A percentile compares a stretch with the other conserved stretches of the same genome.
Evolutionary conservation across 1,284 basidiomycete genomes (phyloP).

Genomic region (Apiotrichum montevideense): DNA sequence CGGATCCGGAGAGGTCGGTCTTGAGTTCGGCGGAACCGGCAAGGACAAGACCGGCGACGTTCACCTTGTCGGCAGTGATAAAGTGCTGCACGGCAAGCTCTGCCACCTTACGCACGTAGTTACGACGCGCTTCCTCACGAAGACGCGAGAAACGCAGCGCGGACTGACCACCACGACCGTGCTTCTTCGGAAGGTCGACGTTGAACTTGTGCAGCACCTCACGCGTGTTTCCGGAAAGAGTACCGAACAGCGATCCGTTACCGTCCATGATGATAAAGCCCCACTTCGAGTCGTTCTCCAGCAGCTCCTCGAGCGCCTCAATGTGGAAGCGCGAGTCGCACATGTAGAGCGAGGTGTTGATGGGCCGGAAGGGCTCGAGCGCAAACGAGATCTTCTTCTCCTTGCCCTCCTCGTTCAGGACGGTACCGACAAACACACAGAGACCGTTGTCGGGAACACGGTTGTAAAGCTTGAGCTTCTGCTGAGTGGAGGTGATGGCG

Average conservation of each 20-base stretch:
- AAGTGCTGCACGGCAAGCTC: constrained; percentile 96
- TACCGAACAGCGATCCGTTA: constrained; percentile 70
- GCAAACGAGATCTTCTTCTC: constrained; percentile 98
- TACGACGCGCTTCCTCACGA: constrained; percentile 98
- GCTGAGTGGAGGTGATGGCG: constrained; percentile 98
- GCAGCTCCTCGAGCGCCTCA: constrained; percentile 89
- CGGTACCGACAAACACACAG: constrained; percentile 94
- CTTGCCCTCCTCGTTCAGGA: constrained; percentile 96
- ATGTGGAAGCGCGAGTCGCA: constrained; percentile 99
- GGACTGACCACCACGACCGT: constrained; percentile 99
- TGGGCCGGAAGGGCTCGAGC: constrained; percentile 95
- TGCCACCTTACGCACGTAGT: constrained; percentile 98
- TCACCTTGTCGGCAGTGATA: constrained; percentile 97
- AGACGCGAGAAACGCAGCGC: constrained; percentile 99
- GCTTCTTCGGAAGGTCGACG: constrained; percentile 99
- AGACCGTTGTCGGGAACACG: constrained; percentile 94
- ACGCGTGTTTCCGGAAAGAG: constrained; percentile 92
- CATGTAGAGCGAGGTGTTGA: constrained; percentile 98
- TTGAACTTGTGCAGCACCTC: constrained; percentile 97
- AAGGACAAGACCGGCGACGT: constrained; percentile 92
- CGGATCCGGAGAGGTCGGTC: constrained; percentile 91
- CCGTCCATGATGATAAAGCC: constrained; percentile 94
- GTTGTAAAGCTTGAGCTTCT: constrained; percentile 92
- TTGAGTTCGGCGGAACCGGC: constrained; percentile 99
- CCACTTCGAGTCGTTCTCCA: constrained; percentile 96